Percentiles rank a stretch among this genome's conserved stretches.
These are phyloP conservation scores for Didymella segeticola DNA, from an alignment of 2,329 filamentous ascomycete genomes.

Conservation along the genomic window DNA sequence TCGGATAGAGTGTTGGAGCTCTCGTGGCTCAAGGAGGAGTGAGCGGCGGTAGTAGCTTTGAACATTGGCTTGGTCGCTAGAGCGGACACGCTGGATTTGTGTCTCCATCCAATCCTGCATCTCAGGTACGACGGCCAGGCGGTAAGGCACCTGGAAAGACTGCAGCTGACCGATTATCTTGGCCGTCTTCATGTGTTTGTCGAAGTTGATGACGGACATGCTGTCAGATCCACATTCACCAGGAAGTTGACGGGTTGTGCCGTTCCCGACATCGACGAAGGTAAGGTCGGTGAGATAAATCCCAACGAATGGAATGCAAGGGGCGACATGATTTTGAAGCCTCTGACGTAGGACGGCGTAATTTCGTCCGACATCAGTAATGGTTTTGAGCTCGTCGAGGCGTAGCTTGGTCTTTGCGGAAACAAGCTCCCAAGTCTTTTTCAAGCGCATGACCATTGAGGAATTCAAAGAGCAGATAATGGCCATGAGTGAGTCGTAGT, in stretches of 20 bases:
- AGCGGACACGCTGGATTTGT: conserved; percentile 78
- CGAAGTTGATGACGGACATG: conserved; percentile 91
- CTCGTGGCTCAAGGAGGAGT: conserved; percentile 79
- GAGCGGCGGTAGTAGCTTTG: conserved; percentile 82
- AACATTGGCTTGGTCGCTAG: conserved; percentile 66
- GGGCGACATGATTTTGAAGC: conserved; percentile 84
- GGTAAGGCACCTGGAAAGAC: conserved; percentile 93
- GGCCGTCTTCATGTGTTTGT: conserved; percentile 93
- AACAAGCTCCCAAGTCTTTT: conserved; percentile 89
- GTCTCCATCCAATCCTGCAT: conserved; percentile 91
- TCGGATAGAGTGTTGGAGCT: conserved; percentile 47
- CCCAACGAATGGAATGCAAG: conserved; percentile 93
- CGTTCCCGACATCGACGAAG: conserved; percentile 94
- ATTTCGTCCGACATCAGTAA: conserved; percentile 90
- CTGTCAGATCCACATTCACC: conserved; percentile 64
- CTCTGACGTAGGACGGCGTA: conserved; percentile 84
- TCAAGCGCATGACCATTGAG: conserved; percentile 85
- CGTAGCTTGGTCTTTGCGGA: conserved; percentile 82
- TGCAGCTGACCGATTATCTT: conserved; percentile 96
- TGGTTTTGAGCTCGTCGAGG: conserved; percentile 78
- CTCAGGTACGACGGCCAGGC: conserved; percentile 80
- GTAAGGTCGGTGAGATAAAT: conserved; percentile 97
- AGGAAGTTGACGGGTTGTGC: conserved; percentile 78
- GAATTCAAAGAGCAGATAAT: conserved; percentile 94
- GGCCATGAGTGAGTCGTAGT: conserved; percentile 96